Base-by-base conservation (phyloP, 2,329 filamentous ascomycete species). In the Colletotrichum tamarilloi region DNA sequence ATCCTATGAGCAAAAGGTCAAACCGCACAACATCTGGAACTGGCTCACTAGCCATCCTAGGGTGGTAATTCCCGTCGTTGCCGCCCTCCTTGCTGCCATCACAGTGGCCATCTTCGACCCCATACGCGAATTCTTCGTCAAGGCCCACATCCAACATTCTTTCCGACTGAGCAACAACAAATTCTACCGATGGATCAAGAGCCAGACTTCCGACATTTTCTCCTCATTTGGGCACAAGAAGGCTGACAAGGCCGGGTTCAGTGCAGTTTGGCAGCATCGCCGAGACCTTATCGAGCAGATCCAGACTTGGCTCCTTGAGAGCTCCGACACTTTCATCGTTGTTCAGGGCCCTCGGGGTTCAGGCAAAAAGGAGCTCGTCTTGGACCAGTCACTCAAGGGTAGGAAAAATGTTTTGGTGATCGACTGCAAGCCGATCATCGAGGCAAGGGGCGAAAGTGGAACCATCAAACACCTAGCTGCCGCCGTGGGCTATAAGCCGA, bases 31-130 rank as follows among this genome's bases (percentile, higher is more conserved):
- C 85, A 90, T 97, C 68, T 93, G 93, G 86, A 94, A 97, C 75
- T 98, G 95, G 95, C 82, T 98, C 32, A 87, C 93, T 11, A 93
- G 85, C 71, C 97, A 99, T 78, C 95, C 96, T 0, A 90, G 95
- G 62, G 94, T 98, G 58, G 93, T 97, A 30, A 92, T 99, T 59
- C 96, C 97, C 0, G 83, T 93, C 1, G 67, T 98, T 1, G 95
- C 94, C 19, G 96, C 95, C 1, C 83, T 98, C 3, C 80, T 98
- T 35, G 95, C 95, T 0, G 92, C 93, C 42, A 85, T 97, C 60
- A 97, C 95, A 0, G 95, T 98, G 24, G 91, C 94, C 1, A 87
- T 98, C 8, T 98, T 99, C 78, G 97, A 99, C 77, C 97, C 97
- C 0, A 95, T 99, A 71, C 91, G 97, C 57, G 95, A 95, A 0